phyloP scores from a whole-genome alignment of 225 moss, liverwort and hornwort genomes.

The Marchantia polymorpha region DNA sequence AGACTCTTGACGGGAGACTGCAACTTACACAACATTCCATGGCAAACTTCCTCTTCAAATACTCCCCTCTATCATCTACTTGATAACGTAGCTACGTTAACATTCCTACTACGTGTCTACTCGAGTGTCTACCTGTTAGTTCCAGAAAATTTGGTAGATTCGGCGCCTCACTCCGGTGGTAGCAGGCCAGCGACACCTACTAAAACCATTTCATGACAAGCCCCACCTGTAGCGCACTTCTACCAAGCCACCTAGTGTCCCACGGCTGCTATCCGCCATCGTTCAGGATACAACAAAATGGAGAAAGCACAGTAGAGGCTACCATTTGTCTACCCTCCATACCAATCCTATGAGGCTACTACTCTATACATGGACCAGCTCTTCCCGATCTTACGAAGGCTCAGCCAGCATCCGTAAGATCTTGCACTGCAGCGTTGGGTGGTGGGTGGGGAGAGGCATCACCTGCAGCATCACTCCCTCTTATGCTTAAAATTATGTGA shows the following conservation, averaged over 20 bases:
- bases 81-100: not conserved
- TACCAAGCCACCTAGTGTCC: not conserved
- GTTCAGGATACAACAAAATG: not conserved
- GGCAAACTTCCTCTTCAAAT: not conserved
- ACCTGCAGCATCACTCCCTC: not conserved
- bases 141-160: not conserved
- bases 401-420: not conserved
- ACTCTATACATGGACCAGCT: conserved; percentile 3
- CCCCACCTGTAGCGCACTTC: not conserved
- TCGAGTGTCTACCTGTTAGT: not conserved
- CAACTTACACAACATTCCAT: not conserved
- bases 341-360: not conserved
- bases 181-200: not conserved
- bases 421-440: not conserved
- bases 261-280: not conserved
- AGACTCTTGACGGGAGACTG: not conserved
- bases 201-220: not conserved
- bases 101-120: not conserved
- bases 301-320: not conserved
- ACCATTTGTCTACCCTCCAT: not conserved
- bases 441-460: not conserved
- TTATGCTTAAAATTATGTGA: not conserved
- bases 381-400: not conserved
- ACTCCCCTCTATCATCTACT: not conserved
- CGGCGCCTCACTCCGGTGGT: not conserved